Evolutionary conservation across 2,329 filamentous ascomycete genomes (phyloP).

Genomic region (Aureobasidium mangrovei): DNA sequence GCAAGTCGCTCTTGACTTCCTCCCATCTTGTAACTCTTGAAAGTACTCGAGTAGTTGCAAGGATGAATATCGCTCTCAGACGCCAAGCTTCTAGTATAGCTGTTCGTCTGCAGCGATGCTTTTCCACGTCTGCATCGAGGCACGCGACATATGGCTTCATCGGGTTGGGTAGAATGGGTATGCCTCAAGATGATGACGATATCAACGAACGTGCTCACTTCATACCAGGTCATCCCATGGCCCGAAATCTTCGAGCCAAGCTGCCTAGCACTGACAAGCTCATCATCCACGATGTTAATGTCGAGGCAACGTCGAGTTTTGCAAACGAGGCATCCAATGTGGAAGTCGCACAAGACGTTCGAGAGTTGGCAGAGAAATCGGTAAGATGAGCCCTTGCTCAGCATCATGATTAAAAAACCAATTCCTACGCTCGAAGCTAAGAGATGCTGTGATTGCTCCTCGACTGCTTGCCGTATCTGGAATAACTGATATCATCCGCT

Average conservation of each 20-base stretch:
- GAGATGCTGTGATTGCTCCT: background rate
- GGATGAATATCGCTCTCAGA: constrained; percentile 12
- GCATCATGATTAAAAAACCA: background rate
- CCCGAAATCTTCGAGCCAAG: constrained; percentile 59
- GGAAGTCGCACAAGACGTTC: constrained; percentile 47
- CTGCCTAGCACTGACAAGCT: constrained; percentile 54
- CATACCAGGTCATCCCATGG: constrained; percentile 59
- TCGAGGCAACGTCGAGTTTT: constrained; percentile 47
- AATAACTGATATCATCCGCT: too few species aligned
- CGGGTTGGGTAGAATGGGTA: constrained; percentile 43
- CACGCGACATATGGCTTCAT: constrained; percentile 43
- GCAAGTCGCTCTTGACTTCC: background rate
- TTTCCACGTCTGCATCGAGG: constrained; percentile 34
- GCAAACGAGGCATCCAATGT: constrained; percentile 46
- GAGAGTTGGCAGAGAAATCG: constrained; percentile 57
- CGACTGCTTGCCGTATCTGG: background rate
- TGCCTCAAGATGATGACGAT: constrained; percentile 20
- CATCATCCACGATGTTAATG: constrained; percentile 58
- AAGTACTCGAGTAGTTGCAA: background rate
- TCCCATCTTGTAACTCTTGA: background rate
- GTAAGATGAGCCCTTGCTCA: constrained; percentile 39
- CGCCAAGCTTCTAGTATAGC: constrained; percentile 13
- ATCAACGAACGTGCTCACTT: constrained; percentile 1
- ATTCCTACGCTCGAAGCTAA: background rate
- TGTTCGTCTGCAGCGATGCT: constrained; percentile 29